These are phyloP conservation scores for Aspergillus sp. DNA, from an alignment of 2,329 filamentous ascomycete genomes.

Conservation along the genomic window DNA sequence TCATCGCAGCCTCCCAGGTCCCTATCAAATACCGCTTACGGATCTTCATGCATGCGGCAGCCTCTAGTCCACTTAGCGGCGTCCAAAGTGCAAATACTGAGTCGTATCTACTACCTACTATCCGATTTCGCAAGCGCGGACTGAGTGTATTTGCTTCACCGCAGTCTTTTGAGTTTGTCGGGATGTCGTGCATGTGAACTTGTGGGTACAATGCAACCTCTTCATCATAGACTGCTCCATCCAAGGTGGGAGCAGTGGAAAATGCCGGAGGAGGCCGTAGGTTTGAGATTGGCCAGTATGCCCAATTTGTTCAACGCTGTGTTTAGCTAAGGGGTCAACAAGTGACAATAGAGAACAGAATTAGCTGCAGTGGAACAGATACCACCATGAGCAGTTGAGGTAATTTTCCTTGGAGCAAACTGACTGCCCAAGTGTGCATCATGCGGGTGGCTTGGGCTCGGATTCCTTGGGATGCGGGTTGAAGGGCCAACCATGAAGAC, in stretches of 20 bases:
- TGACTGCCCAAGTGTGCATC: background rate
- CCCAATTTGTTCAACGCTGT: no score
- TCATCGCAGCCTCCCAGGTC: background rate
- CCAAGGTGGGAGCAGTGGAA: background rate
- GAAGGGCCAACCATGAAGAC: no score
- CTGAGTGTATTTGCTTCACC: background rate
- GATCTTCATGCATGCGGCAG: slow-evolving; percentile 10
- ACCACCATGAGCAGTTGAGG: background rate
- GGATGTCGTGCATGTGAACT: slow-evolving; percentile 11
- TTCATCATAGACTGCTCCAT: background rate
- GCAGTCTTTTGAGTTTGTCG: background rate
- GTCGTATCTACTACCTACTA: background rate
- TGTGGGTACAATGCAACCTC: background rate
- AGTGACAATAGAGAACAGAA: no score
- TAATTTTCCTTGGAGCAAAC: background rate
- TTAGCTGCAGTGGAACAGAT: background rate
- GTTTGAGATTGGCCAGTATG: background rate
- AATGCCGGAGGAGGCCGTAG: background rate
- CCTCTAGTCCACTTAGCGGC: background rate
- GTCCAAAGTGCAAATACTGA: background rate
- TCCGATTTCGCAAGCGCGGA: background rate
- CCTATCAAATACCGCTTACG: slow-evolving; percentile 8
- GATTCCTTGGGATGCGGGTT: no score
- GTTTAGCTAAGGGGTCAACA: no score
- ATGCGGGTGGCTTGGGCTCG: no score